These are phyloP conservation scores for Vairimorpha necatrix DNA, from an alignment of 371 early-diverging fungal genomes.

Conservation along the genomic window DNA sequence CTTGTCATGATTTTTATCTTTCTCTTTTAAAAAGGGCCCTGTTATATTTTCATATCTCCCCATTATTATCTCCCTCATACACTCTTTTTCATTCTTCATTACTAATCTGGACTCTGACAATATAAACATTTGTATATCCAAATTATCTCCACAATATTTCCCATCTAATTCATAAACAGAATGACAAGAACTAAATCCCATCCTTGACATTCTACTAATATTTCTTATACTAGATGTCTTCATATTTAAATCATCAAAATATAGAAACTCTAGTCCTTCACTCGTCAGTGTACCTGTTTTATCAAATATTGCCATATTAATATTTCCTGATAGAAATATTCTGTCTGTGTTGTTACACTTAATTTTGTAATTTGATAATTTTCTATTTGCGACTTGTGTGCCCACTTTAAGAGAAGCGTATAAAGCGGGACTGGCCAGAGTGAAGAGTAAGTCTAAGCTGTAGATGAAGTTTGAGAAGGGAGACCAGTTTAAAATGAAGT, in stretches of 20 bases:
- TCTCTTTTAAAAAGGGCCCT: slow-evolving; percentile 40
- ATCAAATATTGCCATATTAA: slow-evolving; percentile 93
- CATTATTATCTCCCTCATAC: slow-evolving; percentile 56
- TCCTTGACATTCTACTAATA: slow-evolving; percentile 4
- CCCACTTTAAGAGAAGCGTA: slow-evolving; percentile 93
- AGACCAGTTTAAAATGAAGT: not conserved
- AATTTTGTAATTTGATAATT: slow-evolving; percentile 75
- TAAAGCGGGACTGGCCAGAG: slow-evolving; percentile 66
- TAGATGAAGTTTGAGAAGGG: slow-evolving; percentile 23
- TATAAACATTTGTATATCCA: slow-evolving; percentile 95
- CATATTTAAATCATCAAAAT: slow-evolving; percentile 67
- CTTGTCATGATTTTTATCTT: slow-evolving; percentile 12
- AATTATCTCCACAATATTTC: slow-evolving; percentile 84
- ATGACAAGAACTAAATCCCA: slow-evolving; percentile 87
- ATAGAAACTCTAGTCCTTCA: slow-evolving; percentile 88
- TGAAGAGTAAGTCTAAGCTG: slow-evolving; percentile 53
- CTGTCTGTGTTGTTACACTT: slow-evolving; percentile 84
- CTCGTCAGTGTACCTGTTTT: slow-evolving; percentile 98
- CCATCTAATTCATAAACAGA: slow-evolving; percentile 80
- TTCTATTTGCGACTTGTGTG: slow-evolving; percentile 77
- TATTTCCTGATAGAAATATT: slow-evolving; percentile 86
- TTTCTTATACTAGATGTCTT: slow-evolving; percentile 2
- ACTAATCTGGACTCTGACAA: slow-evolving; percentile 68
- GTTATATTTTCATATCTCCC: not conserved
- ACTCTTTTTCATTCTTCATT: not conserved